A percentile compares a stretch with the other conserved stretches of the same genome.
Conservation (phyloP, 306 rosid genomes). For the Nissolia schottii region DNA sequence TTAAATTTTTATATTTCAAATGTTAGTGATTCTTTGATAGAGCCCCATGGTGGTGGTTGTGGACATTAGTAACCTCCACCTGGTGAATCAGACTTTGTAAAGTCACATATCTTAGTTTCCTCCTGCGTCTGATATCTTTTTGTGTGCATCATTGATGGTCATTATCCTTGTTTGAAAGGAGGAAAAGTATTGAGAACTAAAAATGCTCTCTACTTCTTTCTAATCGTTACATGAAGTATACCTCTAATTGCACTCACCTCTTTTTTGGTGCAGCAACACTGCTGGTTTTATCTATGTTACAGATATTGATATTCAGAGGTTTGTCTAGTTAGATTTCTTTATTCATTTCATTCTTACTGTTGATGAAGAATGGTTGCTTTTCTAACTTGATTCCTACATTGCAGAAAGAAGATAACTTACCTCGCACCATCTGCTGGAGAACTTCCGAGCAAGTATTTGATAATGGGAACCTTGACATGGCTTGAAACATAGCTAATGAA, state of each 20-base stretch:
- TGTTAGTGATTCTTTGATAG: background rate
- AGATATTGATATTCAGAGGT: constrained; percentile 85
- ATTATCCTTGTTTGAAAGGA: background rate
- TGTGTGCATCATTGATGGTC: background rate
- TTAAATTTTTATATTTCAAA: background rate
- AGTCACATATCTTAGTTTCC: background rate
- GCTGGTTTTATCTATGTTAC: constrained; percentile 87
- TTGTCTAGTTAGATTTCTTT: constrained; percentile 22
- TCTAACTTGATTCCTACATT: constrained; percentile 22
- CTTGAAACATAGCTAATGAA: constrained; percentile 56
- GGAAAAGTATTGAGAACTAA: background rate
- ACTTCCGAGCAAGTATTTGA: constrained; percentile 84
- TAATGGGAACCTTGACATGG: constrained; percentile 79
- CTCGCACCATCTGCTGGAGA: constrained; percentile 88
- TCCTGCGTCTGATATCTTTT: background rate
- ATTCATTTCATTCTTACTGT: background rate
- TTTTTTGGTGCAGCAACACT: constrained; percentile 61
- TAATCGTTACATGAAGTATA: background rate
- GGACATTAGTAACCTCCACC: background rate
- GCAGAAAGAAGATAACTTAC: constrained; percentile 89
- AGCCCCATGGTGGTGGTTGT: background rate
- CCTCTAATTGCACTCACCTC: background rate
- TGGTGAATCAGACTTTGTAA: background rate
- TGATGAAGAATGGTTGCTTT: constrained; percentile 4
- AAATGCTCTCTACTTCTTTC: background rate